A percentile compares a stretch with the other conserved stretches of the same genome.
These are phyloP conservation scores for Globisporangium viniferum DNA, from an alignment of 352 stramenopile species.

Conservation along the genomic window DNA sequence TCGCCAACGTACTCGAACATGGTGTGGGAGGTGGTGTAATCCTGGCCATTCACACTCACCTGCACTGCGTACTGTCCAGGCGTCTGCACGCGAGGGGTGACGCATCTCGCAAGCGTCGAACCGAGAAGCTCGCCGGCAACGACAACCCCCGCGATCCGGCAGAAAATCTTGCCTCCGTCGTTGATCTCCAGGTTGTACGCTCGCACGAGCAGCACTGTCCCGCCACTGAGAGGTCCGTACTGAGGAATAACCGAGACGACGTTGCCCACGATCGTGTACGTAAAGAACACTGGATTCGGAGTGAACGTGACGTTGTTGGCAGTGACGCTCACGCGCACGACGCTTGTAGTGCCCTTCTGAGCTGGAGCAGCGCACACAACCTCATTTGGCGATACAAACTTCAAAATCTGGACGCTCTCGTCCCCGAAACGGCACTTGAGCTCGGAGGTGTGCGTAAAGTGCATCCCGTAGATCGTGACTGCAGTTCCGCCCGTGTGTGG, in stretches of 20 bases:
- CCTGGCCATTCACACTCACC: conserved; percentile 52
- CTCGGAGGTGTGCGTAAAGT: conserved; percentile 60
- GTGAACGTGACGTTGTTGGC: conserved; percentile 69
- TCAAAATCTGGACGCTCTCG: conserved; percentile 36
- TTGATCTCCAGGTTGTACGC: conserved; percentile 61
- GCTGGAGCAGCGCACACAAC: conserved; percentile 63
- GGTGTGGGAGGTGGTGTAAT: conserved; percentile 42
- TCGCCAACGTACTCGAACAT: conserved; percentile 46
- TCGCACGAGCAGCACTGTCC: conserved; percentile 50
- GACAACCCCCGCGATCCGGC: conserved; percentile 35
- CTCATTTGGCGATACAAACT: conserved; percentile 68
- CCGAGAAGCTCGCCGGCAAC: conserved; percentile 30
- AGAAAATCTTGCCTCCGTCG: conserved; percentile 27
- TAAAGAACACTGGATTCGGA: conserved; percentile 76
- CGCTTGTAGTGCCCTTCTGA: conserved; percentile 35
- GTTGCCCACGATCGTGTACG: conserved; percentile 51
- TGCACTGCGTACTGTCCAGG: conserved; percentile 38
- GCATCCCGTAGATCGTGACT: conserved; percentile 80
- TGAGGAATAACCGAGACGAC: conserved; percentile 55
- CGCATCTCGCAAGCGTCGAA: conserved; percentile 42
- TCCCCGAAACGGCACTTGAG: conserved; percentile 84
- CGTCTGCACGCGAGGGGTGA: conserved; percentile 28
- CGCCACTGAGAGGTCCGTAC: conserved; percentile 45
- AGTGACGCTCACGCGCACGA: conserved; percentile 52
- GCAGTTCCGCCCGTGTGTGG: conserved; percentile 72